Evolutionary conservation across 352 stramenopile genomes (phyloP), one percentile per base, ranked within the genome.

Genomic region (Pythium monospermum): DNA sequence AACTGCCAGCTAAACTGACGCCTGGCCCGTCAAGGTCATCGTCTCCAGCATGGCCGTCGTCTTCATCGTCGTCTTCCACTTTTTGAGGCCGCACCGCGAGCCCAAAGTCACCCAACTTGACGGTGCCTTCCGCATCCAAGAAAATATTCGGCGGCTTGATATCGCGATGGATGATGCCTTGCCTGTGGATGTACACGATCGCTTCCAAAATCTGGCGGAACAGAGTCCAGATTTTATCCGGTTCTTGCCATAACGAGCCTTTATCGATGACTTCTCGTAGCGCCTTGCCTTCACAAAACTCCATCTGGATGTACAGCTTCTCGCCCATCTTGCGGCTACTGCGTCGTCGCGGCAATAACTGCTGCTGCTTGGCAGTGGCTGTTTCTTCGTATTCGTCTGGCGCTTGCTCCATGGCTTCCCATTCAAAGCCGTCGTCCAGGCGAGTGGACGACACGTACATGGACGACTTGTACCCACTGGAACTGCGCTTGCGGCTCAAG

Each of bases 211-310:
- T 97, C 63, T 98, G 94, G 6, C 91, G 87, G 33, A 98, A 88
- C 37, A 97, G 79, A 28, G 86, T 96, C 93, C 92, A 98, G 26
- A 98, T 91, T 53, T 95, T 92, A 52, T 94, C 81, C 2, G 76
- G 68, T n/a, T 91, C 70, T 64, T 85, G 73, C 49, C 68, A 90
- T 23, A 97, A 61, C 0, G 63, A 61, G 15, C 76, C 76, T 40
- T 98, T 86, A 59, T 98, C 94, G 53, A 98, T 98, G 30, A 98
- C 76, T 37, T 97, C 88, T 48, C 92, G 72, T 30, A 98, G 69
- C 23, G 93, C 96, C 42, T 95, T 97, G 8, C 85, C 73, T 39
- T 94, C 76, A 43, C 95, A 98, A 59, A 93, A 98, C 66, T 98
- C 90, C 94, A 98, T 98, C 66, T 98, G 87, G 55, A 96, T 96